Base-by-base conservation (phyloP, 305 asterid genomes). In the Ilex paraguariensis region DNA sequence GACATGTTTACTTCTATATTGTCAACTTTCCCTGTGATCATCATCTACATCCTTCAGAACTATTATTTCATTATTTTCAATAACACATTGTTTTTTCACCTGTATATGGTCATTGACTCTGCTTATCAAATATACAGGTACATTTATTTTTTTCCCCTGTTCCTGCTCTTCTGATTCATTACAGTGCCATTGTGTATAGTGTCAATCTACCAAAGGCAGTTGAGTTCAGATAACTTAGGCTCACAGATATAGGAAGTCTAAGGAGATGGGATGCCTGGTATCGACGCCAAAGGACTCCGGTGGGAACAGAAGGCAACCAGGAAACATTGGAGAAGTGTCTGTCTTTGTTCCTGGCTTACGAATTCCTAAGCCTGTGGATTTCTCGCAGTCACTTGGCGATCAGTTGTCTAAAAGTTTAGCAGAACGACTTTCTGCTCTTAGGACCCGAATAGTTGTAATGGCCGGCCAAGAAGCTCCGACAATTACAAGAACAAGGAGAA, bases 391-490 rank as follows among this genome's bases (percentile, higher is more conserved):
- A 6, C 73, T 88, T n/a, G 90, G 86, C 48, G 87, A 80, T 62
- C 75, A 67, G 56, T 70, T 91, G 54, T 76, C 82, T 33, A 88
- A 75, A 73, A 81, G 76, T 78, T 77, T 88, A 72, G 83, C 82
- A 59, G 99, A 94, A 73, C 91, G 88, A 49, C 88, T 94, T 54
- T 88, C 97, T 36, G 97, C 98, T 69, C 95, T 94, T 71, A 87
- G 99, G 70, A 88, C 97, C 31, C 81, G 98, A 71, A 81, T 91
- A 67, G 97, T 91, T 69, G 98, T 85, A 53, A 86, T 94, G 97
- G 97, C 95, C 13, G 94, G 80, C 33, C 98, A 91, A 83, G 99
- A 91, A 86, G 99, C 82, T 70, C 96, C 95, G 1, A 81, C 91
- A 17, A 85, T 94, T 65, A 88, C 99, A 48, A 82, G 98, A 81